Base-by-base conservation (phyloP, 805 yeast genomes). In the Wickerhamiella slavikovae region DNA sequence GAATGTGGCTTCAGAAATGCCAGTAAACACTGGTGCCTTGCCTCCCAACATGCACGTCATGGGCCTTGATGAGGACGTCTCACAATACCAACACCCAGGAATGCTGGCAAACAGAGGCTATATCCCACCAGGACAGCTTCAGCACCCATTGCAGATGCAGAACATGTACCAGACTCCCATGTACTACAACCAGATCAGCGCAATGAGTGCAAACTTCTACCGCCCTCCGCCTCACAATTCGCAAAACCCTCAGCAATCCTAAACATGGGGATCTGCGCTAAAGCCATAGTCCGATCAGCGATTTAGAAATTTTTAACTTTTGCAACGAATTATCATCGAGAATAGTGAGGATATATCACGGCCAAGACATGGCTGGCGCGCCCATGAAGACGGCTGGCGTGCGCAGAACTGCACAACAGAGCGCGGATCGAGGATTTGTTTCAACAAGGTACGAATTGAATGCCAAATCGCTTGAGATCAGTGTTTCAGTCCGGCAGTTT, bases 61-160 rank as follows among this genome's bases (percentile, higher is more conserved):
- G 20, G 31, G 29, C 16, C 29, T 41, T 21, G 47, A 43, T 32
- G 46, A 43, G 25, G 45, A 41, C 31, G 37, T 40, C 8, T n/a
- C n/a, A n/a, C 29, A 35, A 15, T 28, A 30, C 23, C 45, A 41
- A 32, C 39, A 35, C 33, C 42, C 38, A 31, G 32, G 33, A 17
- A 35, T 39, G 18, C 33, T 40, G 32, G 33, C 33, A 27, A 14
- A 17, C 33, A 33, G 41, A 13, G 29, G 35, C 23, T 39, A 38
- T 35, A 34, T 40, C 19, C 40, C 43, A n/a, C 31, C 26, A 34
- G 33, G 36, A 14, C 41, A 33, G 36, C 29, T 34, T 36, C 44
- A 34, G 36, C 42, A 35, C 38, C 34, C 30, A 2, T 18, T 28
- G 29, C 30, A 18, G 14, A 13, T 31, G n/a, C 34, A 31, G 16